Evolutionary conservation across 331 rosid species (phyloP), one percentile per base, ranked within the genome.

Genomic region (Acacia concinna): DNA sequence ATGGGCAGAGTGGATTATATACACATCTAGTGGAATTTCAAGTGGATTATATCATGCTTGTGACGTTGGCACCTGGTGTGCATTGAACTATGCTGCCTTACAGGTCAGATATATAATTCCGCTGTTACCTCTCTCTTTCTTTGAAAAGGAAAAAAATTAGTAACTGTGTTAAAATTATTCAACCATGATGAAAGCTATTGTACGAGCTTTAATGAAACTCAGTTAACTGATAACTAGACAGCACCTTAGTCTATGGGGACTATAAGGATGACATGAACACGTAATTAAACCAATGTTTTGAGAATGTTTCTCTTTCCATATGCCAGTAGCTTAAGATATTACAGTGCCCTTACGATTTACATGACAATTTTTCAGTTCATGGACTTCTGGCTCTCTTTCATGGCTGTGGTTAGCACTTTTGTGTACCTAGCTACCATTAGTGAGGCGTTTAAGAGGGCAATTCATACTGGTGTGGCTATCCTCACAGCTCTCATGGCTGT

Each of bases 361-460:
- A 23, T 64, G 69, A 73, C 37, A 30, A 77, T 78, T 87, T 87
- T 83, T 85, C 91, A 93, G 97, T 89, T 93, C 86, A 72, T 93
- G 94, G 97, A 93, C 88, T 88, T 93, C 81, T 93, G 97, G 97
- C 93, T 93, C 68, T 93, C 97, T 63, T 93, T 93, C 90, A 85
- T 93, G 97, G 97, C 97, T 51, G 89, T 91, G 71, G 88, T 89
- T 77, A 93, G 93, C 86, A 93, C 97, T 60, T 93, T 85, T 38
- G 84, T 93, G 75, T 93, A 88, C 87, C 84, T 93, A 10, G 89
- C 94, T 78, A 85, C 94, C 31, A 85, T 91, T 21, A 87, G 85
- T 20, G 97, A 93, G 84, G 90, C 63, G 57, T 37, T 71, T 74
- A 89, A 93, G 91, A 81, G 97, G 76, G 94, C 89, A 44, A 85